Evolutionary conservation across 768 basidiomycete species (phyloP).

Genomic region (Mrakia gelida): DNA sequence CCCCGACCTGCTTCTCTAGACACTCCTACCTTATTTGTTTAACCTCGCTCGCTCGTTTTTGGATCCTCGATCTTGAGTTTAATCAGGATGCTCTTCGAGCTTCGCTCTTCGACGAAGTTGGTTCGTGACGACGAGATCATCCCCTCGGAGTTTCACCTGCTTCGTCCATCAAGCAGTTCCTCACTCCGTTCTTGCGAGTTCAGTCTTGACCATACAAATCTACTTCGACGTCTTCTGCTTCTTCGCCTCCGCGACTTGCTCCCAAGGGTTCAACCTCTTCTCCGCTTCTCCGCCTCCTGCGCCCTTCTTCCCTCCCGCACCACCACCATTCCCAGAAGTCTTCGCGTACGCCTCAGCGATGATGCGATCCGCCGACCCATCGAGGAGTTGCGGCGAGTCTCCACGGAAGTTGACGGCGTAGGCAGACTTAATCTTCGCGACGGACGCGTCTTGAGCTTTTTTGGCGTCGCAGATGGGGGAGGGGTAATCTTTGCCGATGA

Average conservation of each 20-base stretch:
- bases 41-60: too few species aligned
- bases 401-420: conserved; percentile 43
- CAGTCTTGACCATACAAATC: too few species aligned
- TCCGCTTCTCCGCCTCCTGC: conserved; percentile 16
- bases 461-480: conserved; percentile 44
- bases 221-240: neutral
- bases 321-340: conserved; percentile 32
- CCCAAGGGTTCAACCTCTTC: conserved; percentile 7
- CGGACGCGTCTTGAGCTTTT: conserved; percentile 39
- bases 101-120: too few species aligned
- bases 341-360: conserved; percentile 37
- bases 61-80: too few species aligned
- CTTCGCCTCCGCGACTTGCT: neutral
- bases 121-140: too few species aligned
- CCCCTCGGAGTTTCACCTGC: too few species aligned
- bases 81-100: too few species aligned
- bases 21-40: too few species aligned
- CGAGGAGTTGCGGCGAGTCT: conserved; percentile 40
- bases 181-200: too few species aligned
- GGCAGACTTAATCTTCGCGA: conserved; percentile 44
- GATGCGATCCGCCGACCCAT: conserved; percentile 40
- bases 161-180: too few species aligned
- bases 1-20: neutral
- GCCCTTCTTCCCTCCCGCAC: conserved; percentile 29
- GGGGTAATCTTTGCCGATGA: conserved; percentile 47